Conservation (phyloP, 2,329 filamentous ascomycete species). For the Ceratocystis huliohia region DNA sequence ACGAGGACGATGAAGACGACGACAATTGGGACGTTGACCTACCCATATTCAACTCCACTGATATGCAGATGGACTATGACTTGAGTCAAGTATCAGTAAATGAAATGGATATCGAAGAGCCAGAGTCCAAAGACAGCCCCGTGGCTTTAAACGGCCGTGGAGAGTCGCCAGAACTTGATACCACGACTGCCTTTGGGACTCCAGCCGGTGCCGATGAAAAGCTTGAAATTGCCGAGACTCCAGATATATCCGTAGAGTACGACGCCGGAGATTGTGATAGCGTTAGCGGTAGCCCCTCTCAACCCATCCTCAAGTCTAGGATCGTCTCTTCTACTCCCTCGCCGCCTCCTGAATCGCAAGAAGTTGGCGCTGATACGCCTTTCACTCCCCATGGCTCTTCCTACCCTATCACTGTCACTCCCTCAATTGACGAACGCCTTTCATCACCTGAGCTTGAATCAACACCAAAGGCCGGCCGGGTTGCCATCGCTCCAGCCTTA, state of each 20-base stretch:
- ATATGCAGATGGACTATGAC: slow-evolving; percentile 12
- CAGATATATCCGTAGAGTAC: neutral
- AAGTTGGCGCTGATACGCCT: neutral
- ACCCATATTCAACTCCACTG: slow-evolving; percentile 18
- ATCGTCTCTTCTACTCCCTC: neutral
- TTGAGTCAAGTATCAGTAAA: slow-evolving; percentile 10
- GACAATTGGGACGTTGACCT: slow-evolving; percentile 18
- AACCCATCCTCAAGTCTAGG: neutral
- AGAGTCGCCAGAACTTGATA: slow-evolving; percentile 4
- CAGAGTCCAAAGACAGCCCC: neutral
- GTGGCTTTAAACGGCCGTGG: neutral
- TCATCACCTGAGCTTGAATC: slow-evolving; percentile 8
- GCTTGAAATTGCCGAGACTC: slow-evolving; percentile 7
- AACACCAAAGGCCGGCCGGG: slow-evolving; percentile 1
- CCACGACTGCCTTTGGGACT: neutral
- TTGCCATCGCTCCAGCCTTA: neutral
- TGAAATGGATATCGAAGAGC: slow-evolving; percentile 9
- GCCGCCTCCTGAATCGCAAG: neutral
- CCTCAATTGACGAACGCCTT: neutral
- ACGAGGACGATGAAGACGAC: slow-evolving; percentile 15
- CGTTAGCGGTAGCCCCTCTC: neutral
- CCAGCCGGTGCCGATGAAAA: neutral
- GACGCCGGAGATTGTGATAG: neutral
- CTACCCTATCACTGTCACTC: neutral
- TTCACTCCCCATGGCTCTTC: neutral